Evolutionary conservation across 2,329 filamentous ascomycete species (phyloP).

Genomic region (Xylariomycetidae sp.): DNA sequence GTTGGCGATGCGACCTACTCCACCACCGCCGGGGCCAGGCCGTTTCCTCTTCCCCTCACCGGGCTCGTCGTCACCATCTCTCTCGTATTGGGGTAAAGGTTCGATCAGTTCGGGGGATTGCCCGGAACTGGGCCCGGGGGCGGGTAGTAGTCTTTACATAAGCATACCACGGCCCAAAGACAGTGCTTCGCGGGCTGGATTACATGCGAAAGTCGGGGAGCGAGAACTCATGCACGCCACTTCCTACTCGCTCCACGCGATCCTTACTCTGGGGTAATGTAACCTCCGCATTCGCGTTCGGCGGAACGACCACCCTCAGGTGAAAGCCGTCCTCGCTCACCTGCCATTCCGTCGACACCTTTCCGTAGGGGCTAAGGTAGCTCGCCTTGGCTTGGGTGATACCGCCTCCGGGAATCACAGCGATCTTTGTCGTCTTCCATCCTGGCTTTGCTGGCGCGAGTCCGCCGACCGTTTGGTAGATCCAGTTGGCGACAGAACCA

Average conservation of each 20-base stretch:
- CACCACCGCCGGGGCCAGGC: too few species aligned
- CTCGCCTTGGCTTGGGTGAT: constrained; percentile 27
- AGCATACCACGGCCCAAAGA: too few species aligned
- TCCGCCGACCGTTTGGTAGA: constrained; percentile 37
- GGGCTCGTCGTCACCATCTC: too few species aligned
- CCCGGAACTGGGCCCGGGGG: too few species aligned
- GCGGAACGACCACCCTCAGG: constrained; percentile 16
- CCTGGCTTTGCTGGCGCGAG: constrained; percentile 33
- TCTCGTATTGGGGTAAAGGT: too few species aligned
- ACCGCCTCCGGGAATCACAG: constrained; percentile 29
- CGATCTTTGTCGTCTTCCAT: constrained; percentile 32
- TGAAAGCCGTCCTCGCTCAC: constrained; percentile 17
- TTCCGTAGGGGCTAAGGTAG: constrained; percentile 29
- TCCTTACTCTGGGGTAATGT: constrained; percentile 11
- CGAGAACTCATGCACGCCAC: constrained; percentile 15
- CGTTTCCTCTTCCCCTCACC: too few species aligned
- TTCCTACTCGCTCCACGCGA: constrained; percentile 12
- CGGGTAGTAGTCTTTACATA: too few species aligned
- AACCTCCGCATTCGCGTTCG: constrained; percentile 18
- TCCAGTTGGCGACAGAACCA: constrained; percentile 42
- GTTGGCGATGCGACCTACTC: too few species aligned
- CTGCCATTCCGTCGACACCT: constrained; percentile 23
- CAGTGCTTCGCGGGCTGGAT: too few species aligned
- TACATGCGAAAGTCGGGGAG: constrained; percentile 9
- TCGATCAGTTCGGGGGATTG: too few species aligned